Base-by-base conservation (phyloP, 1,284 basidiomycete species). In the Cronartium ribicola region DNA sequence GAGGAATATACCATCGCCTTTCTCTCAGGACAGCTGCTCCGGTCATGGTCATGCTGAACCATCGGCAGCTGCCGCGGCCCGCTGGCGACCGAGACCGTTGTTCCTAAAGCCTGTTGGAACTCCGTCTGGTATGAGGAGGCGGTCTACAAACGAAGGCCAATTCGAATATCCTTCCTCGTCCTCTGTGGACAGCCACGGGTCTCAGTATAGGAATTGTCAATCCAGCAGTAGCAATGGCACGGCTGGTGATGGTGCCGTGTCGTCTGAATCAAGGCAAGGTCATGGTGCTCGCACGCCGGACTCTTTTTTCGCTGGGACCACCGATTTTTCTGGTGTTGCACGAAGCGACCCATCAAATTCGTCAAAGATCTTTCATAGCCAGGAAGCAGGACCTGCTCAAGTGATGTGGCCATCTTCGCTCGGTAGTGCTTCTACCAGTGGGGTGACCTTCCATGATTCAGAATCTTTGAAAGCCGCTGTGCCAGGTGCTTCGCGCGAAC, bases 81-180 rank as follows among this genome's bases (percentile, higher is more conserved):
- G 48, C 22, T 55, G 48, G 48, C 48, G 48, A n/a, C 48, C 48
- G n/a, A 55, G 48, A 55, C 48, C 48, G n/a, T 55, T 55, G 48
- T 55, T 55, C 22, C 48, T 55, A 5, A 55, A 55, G 48, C 48
- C 48, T 14, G 48, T n/a, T 8, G 14, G 48, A 17, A 55, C 48
- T 8, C 48, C 48, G 2, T 22, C 48, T 55, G 48, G 48, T 22
- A 17, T 22, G n/a, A 0, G n/a, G 3, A 55, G 22, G 48, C 48
- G 48, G 22, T 8, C 48, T 7, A 55, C 22, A 17, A 8, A 17
- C 22, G 48, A 55, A 55, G 22, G 48, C 22, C 29, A 29, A 29
- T 29, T 29, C 29, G 29, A 29, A 29, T 29, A 29, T 29, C 14
- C 48, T n/a, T 55, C 48, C 22, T 17, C n/a, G n/a, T 55, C 48